Base-by-base conservation (phyloP, 2,329 filamentous ascomycete species). In the Chaetomiaceae sp. region DNA sequence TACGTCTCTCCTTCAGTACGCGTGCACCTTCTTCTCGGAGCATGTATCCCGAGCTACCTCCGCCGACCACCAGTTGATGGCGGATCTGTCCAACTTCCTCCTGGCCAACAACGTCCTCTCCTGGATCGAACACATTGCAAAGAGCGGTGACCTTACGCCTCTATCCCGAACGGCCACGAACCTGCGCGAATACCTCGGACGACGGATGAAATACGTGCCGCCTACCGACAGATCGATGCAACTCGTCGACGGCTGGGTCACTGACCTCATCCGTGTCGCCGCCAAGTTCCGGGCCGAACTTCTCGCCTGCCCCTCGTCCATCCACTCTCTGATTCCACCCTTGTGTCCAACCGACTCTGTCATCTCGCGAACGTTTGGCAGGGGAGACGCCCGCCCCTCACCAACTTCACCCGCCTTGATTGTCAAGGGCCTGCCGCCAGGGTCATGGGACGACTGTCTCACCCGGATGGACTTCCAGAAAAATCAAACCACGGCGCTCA, bases 51-150 rank as follows among this genome's bases (percentile, higher is more conserved):
- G 51, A 27, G 54, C 54, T 19, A 61, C 56, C 14, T 57, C 61
- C 3, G 37, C 56, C 14, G 56, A 63, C 22, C 46, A 61, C 38
- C 42, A 37, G 2, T 43, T 64, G 14, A 64, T 83, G 79, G 58
- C 86, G 79, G 33, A 86, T 67, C 56, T 84, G 74, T 15, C 84
- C 70, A 8, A 81, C 77, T 69, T 89, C 79, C 61, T 87, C 75
- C 19, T 85, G 69, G 44, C 55, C 20, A 62, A 56, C 25, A 65
- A 59, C 33, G 59, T 69, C 8, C 59, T 70, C 14, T 57, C 57
- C 4, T 70, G 67, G 69, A 62, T 71, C 12, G 68, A 70, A 45
- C 38, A 64, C 23, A 53, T 67, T 19, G 65, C 66, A 3, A 55
- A 48, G n/a, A 50, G 39, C 9, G 55, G 61, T 8, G 52, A 63